Conservation (phyloP, 179 eudicot species). For the Patellifolia procumbens region DNA sequence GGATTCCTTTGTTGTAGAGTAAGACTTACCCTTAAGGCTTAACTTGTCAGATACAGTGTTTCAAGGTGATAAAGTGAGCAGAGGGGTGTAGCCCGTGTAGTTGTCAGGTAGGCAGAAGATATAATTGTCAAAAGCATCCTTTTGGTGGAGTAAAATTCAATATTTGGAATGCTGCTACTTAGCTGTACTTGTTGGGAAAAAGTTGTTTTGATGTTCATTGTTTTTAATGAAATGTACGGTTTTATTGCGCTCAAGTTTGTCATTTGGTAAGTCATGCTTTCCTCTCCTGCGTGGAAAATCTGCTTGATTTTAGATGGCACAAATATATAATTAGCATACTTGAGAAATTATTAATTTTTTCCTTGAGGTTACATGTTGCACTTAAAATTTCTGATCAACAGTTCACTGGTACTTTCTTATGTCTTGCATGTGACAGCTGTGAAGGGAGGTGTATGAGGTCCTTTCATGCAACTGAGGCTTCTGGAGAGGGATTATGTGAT, state of each 20-base stretch:
- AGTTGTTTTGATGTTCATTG: not conserved
- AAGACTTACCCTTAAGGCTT: too few species aligned
- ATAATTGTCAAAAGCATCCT: not conserved
- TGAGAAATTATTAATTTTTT: not conserved
- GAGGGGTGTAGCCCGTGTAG: not conserved
- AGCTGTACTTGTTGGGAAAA: too few species aligned
- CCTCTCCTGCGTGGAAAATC: not conserved
- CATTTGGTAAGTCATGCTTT: not conserved
- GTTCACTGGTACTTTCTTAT: not conserved
- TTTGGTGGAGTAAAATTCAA: not conserved
- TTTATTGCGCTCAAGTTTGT: not conserved
- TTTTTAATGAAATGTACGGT: not conserved
- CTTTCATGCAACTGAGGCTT: conserved; percentile 65
- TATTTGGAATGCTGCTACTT: not conserved
- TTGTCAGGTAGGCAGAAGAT: not conserved
- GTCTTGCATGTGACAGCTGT: conserved; percentile 50
- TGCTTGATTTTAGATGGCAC: not conserved
- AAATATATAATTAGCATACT: not conserved
- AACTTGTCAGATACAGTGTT: too few species aligned
- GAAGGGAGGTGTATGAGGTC: conserved; percentile 87
- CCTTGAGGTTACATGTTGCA: not conserved
- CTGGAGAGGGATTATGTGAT: conserved; percentile 57
- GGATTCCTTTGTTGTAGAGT: too few species aligned
- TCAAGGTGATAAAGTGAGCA: not conserved
- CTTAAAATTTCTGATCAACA: not conserved